Evolutionary conservation across 805 yeast genomes (phyloP), one percentile per base, ranked within the genome.

Genomic region (Wickerhamomyces pijperi): DNA sequence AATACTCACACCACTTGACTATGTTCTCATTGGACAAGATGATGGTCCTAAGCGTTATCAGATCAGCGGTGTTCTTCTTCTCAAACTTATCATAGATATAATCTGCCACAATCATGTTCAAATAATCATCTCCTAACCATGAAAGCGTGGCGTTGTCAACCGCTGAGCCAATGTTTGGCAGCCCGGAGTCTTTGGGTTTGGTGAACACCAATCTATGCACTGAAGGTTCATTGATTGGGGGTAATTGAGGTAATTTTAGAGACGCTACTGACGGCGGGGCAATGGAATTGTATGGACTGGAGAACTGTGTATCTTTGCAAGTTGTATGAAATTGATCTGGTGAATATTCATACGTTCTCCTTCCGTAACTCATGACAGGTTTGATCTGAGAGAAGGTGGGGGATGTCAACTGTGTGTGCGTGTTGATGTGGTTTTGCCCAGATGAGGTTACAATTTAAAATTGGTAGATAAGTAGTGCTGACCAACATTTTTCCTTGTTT

Each of bases 211-310:
- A 31, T 31, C 33, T 31, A 7, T 17, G 19, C 12, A 31, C 4
- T 6, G 6, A 6, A 4, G 33, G 17, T 4, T 31, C 19, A 15
- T 31, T 17, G 9, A 31, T 31, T 15, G 33, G 33, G 11, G 33
- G 33, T 31, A 31, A 14, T 17, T 31, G 33, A 5, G 33, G 33
- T 51, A 25, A 13, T 4, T 25, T 8, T 8, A 25, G 29, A 25
- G 13, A 4, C 14, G 29, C 13, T 25, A n/a, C n/a, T n/a, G n/a
- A n/a, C n/a, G 9, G 29, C 9, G 23, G 23, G 6, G 6, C 23
- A 21, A 9, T 9, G 23, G 23, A 21, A 7, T 21, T 6, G 23
- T 21, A 21, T 21, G 6, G 23, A 9, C 23, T 21, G 23, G 23
- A 21, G 23, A 7, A 9, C 9, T 21, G 23, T 6, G 23, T 21